Evolutionary conservation across 164 flowering plant species (phyloP).

Genomic region (Berberis thunbergii): DNA sequence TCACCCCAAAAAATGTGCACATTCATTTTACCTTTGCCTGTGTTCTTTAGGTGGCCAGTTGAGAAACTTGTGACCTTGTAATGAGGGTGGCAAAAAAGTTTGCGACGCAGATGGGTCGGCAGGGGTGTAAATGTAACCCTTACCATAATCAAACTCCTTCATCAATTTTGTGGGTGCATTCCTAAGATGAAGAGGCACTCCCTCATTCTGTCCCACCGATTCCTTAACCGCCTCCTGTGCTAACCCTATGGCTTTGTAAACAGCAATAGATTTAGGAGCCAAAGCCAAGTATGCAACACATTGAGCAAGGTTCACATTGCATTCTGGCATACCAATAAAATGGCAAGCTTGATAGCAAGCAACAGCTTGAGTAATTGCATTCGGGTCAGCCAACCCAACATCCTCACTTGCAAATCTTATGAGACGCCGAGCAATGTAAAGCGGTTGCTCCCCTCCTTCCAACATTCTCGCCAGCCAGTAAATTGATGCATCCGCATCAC

Average conservation of each 20-base stretch:
- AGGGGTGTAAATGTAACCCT: conserved; percentile 74
- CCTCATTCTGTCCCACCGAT: conserved; percentile 79
- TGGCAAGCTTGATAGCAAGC: conserved; percentile 88
- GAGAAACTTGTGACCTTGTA: conserved; percentile 60
- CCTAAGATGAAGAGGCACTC: conserved; percentile 81
- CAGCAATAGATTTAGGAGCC: conserved; percentile 77
- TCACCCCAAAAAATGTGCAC: no score
- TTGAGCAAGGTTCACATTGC: conserved; percentile 71
- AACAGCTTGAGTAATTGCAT: conserved; percentile 62
- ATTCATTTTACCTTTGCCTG: no score
- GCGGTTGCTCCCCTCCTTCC: conserved; percentile 86
- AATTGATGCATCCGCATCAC: conserved; percentile 71
- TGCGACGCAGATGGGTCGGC: conserved; percentile 41
- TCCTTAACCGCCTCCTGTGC: conserved; percentile 66
- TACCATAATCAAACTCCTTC: conserved; percentile 78
- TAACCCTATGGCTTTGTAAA: conserved; percentile 44
- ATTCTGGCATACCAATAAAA: conserved; percentile 89
- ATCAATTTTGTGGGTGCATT: conserved; percentile 89
- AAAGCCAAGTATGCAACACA: conserved; percentile 79
- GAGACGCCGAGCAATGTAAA: conserved; percentile 67
- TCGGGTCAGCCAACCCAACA: conserved; percentile 81
- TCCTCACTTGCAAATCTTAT: conserved; percentile 80
- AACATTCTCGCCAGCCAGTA: conserved; percentile 91
- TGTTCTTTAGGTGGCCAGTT: conserved; percentile 36
- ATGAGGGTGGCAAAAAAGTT: conserved; percentile 54